Percentiles rank a stretch among this genome's conserved stretches.
Evolutionary conservation across 192 early-diverging fungal species (phyloP).

Genomic region (Backusella parvicylindrica): DNA sequence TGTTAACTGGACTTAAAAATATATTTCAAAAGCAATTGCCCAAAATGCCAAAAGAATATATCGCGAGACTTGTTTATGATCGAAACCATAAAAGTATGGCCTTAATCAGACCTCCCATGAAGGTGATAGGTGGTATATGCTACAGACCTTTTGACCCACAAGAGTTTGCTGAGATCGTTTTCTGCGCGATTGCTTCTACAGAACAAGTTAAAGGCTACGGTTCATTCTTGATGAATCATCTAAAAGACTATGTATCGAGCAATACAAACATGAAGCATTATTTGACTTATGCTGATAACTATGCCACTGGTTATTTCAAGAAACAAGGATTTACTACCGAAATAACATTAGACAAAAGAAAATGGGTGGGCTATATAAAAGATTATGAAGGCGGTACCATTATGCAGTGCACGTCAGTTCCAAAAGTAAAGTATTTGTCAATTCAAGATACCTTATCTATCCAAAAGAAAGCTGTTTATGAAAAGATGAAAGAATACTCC

Average conservation of each 20-base stretch:
- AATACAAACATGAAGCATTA: constrained; percentile 79
- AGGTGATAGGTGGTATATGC: constrained; percentile 92
- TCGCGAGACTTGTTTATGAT: constrained; percentile 94
- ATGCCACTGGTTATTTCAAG: constrained; percentile 97
- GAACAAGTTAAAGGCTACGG: constrained; percentile 99
- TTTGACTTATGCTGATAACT: constrained; percentile 98
- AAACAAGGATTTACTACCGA: constrained; percentile 98
- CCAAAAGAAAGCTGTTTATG: constrained; percentile 78
- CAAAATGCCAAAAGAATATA: constrained; percentile 99
- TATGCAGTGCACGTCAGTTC: constrained; percentile 92
- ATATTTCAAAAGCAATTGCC: constrained; percentile 97
- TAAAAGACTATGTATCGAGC: constrained; percentile 89
- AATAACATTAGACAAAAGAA: constrained; percentile 85
- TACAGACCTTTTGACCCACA: constrained; percentile 87
- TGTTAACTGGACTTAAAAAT: constrained; percentile 92
- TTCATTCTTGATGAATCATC: constrained; percentile 90
- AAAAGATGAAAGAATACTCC: constrained; percentile 78
- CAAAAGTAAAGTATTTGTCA: constrained; percentile 83
- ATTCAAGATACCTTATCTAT: constrained; percentile 66
- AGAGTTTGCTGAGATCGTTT: constrained; percentile 98
- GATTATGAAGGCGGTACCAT: constrained; percentile 99
- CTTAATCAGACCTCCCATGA: constrained; percentile 58
- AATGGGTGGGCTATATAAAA: constrained; percentile 99
- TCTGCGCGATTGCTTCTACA: constrained; percentile 88
- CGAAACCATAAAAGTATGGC: constrained; percentile 85